Evolutionary conservation across 202 grass and related monocot genomes (phyloP), one percentile per base, ranked within the genome.

Genomic region (Carex sylvatica): DNA sequence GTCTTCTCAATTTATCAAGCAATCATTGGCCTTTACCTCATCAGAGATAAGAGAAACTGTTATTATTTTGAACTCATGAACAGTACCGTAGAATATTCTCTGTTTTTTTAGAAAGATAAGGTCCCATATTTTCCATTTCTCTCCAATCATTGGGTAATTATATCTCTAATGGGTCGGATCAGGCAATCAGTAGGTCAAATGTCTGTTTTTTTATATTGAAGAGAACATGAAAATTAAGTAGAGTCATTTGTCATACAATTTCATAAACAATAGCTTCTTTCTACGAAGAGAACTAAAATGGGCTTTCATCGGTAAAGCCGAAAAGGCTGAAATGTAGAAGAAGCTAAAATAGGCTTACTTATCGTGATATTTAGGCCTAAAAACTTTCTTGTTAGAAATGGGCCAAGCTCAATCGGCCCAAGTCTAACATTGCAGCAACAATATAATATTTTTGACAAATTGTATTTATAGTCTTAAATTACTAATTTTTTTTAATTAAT

Each of bases 101-200:
- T 77, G 26, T 77, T 20, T 22, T 28, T 4, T 46, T 46, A 77
- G 18, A 36, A 36, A 36, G n/a, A 59, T 59, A 77, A 59, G 9
- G 9, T 35, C 28, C 6, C 33, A 55, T 59, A 12, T 77, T 36
- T 56, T 56, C 26, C 28, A 9, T 30, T 76, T 7, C 24, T 55
- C 26, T 38, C 15, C 74, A 77, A 77, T 58, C 49, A 77, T 77
- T 77, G 73, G 28, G 51, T 11, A 33, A 76, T 77, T 56, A 77
- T 77, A 36, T 35, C 16, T 52, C 15, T 75, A 54, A 56, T 75
- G 24, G 36, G 4, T 55, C 11, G 0, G 9, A 58, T 12, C 19
- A 77, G 51, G 5, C 0, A 9, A 58, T 12, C 19, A 77, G 26
- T 56, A 56, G 24, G 23, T 59, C 15, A 58, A 59, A 9, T 59